These are phyloP conservation scores for Sphenostylis stenocarpa DNA, from an alignment of 306 rosid genomes.

Conservation along the genomic window DNA sequence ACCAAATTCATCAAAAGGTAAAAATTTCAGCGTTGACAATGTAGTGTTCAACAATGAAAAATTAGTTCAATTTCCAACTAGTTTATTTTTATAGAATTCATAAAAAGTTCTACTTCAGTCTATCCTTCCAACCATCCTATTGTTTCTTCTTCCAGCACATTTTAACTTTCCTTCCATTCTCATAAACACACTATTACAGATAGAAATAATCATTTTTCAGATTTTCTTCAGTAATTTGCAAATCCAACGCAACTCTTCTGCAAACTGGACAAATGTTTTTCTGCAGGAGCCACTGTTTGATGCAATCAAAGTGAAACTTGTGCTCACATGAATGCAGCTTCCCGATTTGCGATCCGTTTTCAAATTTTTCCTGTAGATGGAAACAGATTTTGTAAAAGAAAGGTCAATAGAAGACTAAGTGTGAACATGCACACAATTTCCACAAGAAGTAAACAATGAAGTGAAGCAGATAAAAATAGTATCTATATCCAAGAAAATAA, in stretches of 20 bases:
- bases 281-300: slow-evolving; percentile 33
- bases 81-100: too few relatives aligned
- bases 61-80: too few relatives aligned
- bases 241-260: slow-evolving; percentile 2
- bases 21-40: too few relatives aligned
- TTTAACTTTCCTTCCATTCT: too few relatives aligned
- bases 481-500: background rate
- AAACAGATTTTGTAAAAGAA: background rate
- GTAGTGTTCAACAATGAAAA: too few relatives aligned
- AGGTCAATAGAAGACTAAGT: background rate
- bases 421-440: background rate
- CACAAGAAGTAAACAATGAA: background rate
- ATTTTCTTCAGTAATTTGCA: background rate
- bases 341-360: slow-evolving; percentile 30
- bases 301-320: slow-evolving; percentile 35
- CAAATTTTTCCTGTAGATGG: background rate
- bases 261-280: slow-evolving; percentile 47
- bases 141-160: too few relatives aligned
- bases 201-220: background rate
- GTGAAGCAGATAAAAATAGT: background rate
- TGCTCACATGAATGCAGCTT: slow-evolving; percentile 36
- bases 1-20: too few relatives aligned
- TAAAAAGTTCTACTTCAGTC: too few relatives aligned
- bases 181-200: background rate
- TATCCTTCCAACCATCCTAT: too few relatives aligned